Evolutionary conservation across 2,329 filamentous ascomycete genomes (phyloP), one percentile per base, ranked within the genome.

Genomic region (Nemania sp.): DNA sequence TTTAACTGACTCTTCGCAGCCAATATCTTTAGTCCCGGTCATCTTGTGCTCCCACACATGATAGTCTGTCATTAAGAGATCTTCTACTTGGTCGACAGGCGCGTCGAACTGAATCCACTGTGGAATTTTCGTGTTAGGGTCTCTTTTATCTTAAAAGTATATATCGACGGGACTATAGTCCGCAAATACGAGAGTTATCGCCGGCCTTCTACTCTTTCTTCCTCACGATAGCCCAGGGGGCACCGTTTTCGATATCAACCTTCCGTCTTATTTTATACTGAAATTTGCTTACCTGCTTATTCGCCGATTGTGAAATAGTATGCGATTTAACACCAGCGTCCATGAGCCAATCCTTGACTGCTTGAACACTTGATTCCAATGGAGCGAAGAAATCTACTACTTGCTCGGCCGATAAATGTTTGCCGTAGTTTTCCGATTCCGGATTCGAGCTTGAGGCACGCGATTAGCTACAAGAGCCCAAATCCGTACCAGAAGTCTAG

Each of bases 91-190:
- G 5, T 71, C 66, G 8, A 78, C 78, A 1, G 77, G 75, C 10
- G 80, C 79, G 69, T 83, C 80, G 54, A 84, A 82, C 69, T 82
- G 79, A 49, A 84, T 70, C 82, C 81, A 84, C 74, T 82, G 73
- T 57, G 70, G 67, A 64, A 73, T 71, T 62, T 62, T 43, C 6
- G 45, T 10, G 47, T 62, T 24, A 62, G 53, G 47, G 7, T 5
- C 6, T 6, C 54, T 43, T 7, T 51, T 5, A 52, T 53, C 1
- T 51, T 20, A 1, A 26, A 20, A 32, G 27, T 7, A 8, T 18
- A 18, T 1, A 53, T 27, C 2, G 41, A 3, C 13, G 22, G 3
- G 22, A 27, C 4, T 26, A 27, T 38, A 24, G 7, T 15, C 35
- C 32, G 29, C 43, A 6, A 41, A 20, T 8, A 18, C 3, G 20